These are phyloP conservation scores for Beauveria varroae DNA, from an alignment of 2,329 filamentous ascomycete genomes.

Conservation along the genomic window DNA sequence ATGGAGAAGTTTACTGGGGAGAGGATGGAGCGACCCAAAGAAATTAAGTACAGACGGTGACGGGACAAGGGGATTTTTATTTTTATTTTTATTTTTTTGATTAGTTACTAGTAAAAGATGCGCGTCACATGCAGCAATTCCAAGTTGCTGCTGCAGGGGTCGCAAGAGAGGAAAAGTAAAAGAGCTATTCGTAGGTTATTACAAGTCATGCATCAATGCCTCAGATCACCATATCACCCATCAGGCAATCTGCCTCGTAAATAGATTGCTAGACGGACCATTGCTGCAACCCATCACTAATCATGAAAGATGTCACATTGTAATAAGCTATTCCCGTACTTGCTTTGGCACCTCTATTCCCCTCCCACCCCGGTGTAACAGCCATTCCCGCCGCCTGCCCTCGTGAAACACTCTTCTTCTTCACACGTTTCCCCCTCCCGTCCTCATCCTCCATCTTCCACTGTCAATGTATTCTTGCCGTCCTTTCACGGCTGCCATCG, in stretches of 20 bases:
- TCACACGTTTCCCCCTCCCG: neutral
- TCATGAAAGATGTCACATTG: neutral
- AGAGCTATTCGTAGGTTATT: too few species aligned
- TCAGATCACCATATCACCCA: too few species aligned
- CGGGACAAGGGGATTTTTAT: neutral
- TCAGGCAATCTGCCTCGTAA: too few species aligned
- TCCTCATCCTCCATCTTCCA: neutral
- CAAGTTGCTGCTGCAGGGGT: too few species aligned
- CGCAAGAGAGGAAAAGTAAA: too few species aligned
- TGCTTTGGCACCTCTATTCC: neutral
- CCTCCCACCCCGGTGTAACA: neutral
- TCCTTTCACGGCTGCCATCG: neutral
- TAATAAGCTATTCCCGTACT: neutral
- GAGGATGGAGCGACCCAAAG: neutral
- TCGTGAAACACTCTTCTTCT: conserved; percentile 2
- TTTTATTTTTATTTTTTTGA: too few species aligned
- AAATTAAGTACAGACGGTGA: neutral
- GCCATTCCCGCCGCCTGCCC: neutral
- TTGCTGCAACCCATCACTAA: neutral
- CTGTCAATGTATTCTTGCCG: neutral
- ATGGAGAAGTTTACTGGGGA: conserved; percentile 3
- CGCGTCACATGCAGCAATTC: too few species aligned
- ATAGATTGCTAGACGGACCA: neutral
- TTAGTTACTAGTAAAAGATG: too few species aligned
- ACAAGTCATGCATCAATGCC: too few species aligned